Base-by-base conservation (phyloP, 805 yeast genomes). In the Ogataea haglerorum region DNA sequence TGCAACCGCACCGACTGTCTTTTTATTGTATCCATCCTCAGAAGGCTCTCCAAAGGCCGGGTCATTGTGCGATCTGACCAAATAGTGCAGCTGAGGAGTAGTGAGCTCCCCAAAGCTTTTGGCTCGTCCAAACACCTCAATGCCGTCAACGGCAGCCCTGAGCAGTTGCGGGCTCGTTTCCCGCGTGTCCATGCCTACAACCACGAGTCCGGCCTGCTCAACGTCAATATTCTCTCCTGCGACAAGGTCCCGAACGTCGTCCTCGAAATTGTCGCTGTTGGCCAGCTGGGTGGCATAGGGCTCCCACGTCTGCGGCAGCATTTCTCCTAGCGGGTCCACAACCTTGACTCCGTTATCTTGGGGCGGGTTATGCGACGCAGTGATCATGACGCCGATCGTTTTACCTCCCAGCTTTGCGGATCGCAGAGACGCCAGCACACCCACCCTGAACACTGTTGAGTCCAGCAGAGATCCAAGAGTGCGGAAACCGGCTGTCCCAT, bases 401-500 rank as follows among this genome's bases (percentile, higher is more conserved):
- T 82, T 69, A 1, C 91, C 86, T 1, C 67, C 65, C 23, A 85
- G 65, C 45, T 68, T 72, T 43, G 82, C 74, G n/a, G 97, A 89
- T 55, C 99, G 73, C 47, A 93, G 67, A 2, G 81, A 68, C 0
- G 99, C 97, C 19, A 90, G 60, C 14, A 89, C 68, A 2, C 96
- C 96, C 13, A 85, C 88, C 6, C 91, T 73, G 61, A 78, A 86
- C 62, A 87, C 84, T 23, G 90, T 91, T 13, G 88, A 81, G 57
- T 87, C 95, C 49, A 91, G 67, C 13, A 72, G 63, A 15, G 64
- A 58, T 2, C 95, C 90, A 34, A 76, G 68, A 67, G 82, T 81
- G 44, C 99, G 76, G 67, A 93, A 93, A 7, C 99, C 99, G 2
- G 99, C 99, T 1, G 99, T 93, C n/a, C 99, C 99, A 56, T 93